Percentiles rank a stretch among this genome's conserved stretches.
Conservation (phyloP, 140 eudicot species). For the Senecio squalidus region DNA sequence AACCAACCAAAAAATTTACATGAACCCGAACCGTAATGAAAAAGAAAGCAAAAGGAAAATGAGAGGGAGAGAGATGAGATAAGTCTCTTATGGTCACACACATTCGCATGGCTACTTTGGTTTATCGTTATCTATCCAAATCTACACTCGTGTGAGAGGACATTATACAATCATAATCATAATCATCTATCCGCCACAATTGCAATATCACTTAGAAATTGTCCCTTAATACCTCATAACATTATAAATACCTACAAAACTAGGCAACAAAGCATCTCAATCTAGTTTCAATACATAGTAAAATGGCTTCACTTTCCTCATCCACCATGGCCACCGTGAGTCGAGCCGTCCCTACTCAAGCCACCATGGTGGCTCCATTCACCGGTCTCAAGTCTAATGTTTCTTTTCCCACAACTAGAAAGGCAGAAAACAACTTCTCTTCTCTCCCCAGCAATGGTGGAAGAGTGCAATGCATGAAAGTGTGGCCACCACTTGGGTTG, state of each 20-base stretch:
- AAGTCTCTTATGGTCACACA: neutral
- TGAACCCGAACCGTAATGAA: too few species aligned
- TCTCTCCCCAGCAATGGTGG: slow-evolving; percentile 57
- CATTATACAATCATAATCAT: slow-evolving; percentile 4
- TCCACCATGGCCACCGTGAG: slow-evolving; percentile 30
- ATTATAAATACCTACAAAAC: slow-evolving; percentile 24
- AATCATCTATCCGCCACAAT: too few species aligned
- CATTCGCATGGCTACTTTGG: slow-evolving; percentile 20
- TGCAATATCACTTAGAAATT: neutral
- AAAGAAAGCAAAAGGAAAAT: too few species aligned
- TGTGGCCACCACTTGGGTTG: slow-evolving; percentile 55
- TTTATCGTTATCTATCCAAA: slow-evolving; percentile 22
- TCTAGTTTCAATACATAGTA: neutral
- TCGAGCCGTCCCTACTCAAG: slow-evolving; percentile 35
- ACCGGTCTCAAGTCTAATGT: slow-evolving; percentile 46
- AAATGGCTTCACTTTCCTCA: slow-evolving; percentile 34
- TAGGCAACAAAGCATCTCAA: slow-evolving; percentile 7
- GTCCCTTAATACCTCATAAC: neutral
- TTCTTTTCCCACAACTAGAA: slow-evolving; percentile 36
- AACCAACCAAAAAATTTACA: too few species aligned
- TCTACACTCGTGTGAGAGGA: slow-evolving; percentile 21
- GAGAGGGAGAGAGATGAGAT: too few species aligned
- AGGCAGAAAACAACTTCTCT: slow-evolving; percentile 22
- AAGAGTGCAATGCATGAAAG: slow-evolving; percentile 58
- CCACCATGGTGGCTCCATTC: slow-evolving; percentile 49